phyloP scores from a whole-genome alignment of 768 basidiomycete genomes.

The Lepiota venenata region DNA sequence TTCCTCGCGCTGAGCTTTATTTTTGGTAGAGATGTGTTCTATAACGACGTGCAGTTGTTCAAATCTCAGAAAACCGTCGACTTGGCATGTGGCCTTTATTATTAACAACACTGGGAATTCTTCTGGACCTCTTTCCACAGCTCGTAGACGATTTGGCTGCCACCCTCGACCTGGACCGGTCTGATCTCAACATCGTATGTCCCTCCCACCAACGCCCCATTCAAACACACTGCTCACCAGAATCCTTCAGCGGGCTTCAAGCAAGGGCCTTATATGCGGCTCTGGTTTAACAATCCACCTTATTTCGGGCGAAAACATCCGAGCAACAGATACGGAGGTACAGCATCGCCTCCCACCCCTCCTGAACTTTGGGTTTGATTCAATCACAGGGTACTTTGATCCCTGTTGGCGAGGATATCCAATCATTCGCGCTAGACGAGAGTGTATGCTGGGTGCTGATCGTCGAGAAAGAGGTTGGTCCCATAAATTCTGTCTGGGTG shows the following conservation, averaged over 20 bases:
- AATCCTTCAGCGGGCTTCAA: slow-evolving; percentile 69
- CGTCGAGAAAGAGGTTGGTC: slow-evolving; percentile 87
- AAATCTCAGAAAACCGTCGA: slow-evolving; percentile 77
- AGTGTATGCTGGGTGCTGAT: slow-evolving; percentile 76
- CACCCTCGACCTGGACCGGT: slow-evolving; percentile 67
- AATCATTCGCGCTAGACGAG: slow-evolving; percentile 50
- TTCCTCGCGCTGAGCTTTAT: slow-evolving; percentile 3
- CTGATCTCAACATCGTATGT: slow-evolving; percentile 77
- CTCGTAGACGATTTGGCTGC: slow-evolving; percentile 89
- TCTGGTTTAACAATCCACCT: slow-evolving; percentile 57
- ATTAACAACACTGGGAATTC: no score
- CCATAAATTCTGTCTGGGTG: background rate
- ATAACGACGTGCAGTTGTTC: slow-evolving; percentile 81
- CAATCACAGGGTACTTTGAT: slow-evolving; percentile 64
- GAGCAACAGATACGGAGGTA: slow-evolving; percentile 59
- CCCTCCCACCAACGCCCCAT: background rate
- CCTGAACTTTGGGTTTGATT: slow-evolving; percentile 1
- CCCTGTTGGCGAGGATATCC: slow-evolving; percentile 72
- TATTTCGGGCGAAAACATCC: slow-evolving; percentile 47
- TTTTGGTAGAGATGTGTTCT: slow-evolving; percentile 73
- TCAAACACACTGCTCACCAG: slow-evolving; percentile 5
- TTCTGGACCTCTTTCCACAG: slow-evolving; percentile 31
- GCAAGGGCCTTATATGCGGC: slow-evolving; percentile 86
- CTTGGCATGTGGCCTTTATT: slow-evolving; percentile 38
- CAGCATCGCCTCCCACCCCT: background rate